Percentiles rank a stretch among this genome's conserved stretches.
These are phyloP conservation scores for Mycena capillaripes DNA, from an alignment of 768 basidiomycete genomes.

Conservation along the genomic window DNA sequence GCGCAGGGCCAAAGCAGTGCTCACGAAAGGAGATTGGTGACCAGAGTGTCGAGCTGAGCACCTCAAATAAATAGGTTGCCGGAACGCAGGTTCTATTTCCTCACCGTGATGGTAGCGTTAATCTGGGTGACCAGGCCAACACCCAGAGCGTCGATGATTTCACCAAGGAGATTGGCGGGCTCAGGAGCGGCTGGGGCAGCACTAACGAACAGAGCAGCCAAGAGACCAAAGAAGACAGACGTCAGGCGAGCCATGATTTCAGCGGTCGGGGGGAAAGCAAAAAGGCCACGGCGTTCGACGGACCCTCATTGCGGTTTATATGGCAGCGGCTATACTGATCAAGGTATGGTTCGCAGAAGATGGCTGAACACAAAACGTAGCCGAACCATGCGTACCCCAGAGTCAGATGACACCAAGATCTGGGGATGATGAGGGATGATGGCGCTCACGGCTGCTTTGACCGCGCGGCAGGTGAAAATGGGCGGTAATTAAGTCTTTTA, in stretches of 20 bases:
- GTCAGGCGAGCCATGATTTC: constrained; percentile 27
- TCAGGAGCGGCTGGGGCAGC: constrained; percentile 40
- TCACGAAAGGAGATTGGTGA: constrained; percentile 53
- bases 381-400: constrained; percentile 33
- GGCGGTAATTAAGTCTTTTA: neutral
- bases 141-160: constrained; percentile 55
- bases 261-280: constrained; percentile 18
- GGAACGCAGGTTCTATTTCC: neutral
- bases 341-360: neutral
- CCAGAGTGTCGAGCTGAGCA: constrained; percentile 52
- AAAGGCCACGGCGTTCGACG: constrained; percentile 23
- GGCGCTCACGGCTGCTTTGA: neutral
- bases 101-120: constrained; percentile 55
- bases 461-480: neutral
- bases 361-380: neutral
- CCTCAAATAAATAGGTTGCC: neutral
- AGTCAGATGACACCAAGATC: constrained; percentile 29
- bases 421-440: constrained; percentile 7
- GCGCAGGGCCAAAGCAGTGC: constrained; percentile 17
- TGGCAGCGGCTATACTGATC: neutral
- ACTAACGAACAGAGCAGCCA: constrained; percentile 42
- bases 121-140: constrained; percentile 57
- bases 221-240: constrained; percentile 42
- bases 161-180: constrained; percentile 44
- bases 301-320: constrained; percentile 9